Base-by-base conservation (phyloP, 768 basidiomycete species). In the Termitomyces titanicus region DNA sequence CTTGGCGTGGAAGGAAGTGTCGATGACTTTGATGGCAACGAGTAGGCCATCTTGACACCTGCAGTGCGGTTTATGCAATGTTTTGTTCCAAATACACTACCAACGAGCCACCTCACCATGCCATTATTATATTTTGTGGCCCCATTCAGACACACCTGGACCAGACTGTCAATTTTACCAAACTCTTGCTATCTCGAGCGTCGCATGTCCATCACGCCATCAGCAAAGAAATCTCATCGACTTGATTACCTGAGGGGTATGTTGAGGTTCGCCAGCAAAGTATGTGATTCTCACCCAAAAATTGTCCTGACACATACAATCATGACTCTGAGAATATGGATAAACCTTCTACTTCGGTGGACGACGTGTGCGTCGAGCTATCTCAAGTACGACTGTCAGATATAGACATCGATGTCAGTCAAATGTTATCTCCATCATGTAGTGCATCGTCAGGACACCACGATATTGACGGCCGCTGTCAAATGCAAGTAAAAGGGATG, bases 21-120 rank as follows among this genome's bases (percentile, higher is more conserved):
- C 13, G 63, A 62, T 22, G 56, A 58, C 17, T 29, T 44, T 34
- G 67, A 62, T 50, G 61, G 61, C 38, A 54, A 66, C 37, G 64
- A 68, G 38, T 65, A 61, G 59, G 31, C 43, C 20, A 49, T 49
- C 8, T 43, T 34, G 46, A 39, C 37, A 29, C 17, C 17, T 39
- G 25, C 25, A 13, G 18, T 42, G 18, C 18, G 38, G 17, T 20
- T 33, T 12, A 18, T 31, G 34, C 22, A 24, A 34, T 38, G 43
- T 44, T 8, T 20, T 18, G 4, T 42, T 24, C 31, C 29, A 39
- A 22, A 42, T 33, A 53, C 43, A 31, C n/a, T 42, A 2, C 13
- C 20, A n/a, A 34, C 7, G 22, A 9, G 24, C n/a, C 47, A 12
- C 33, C 38, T 53, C 45, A 29, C 18, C n/a, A 12, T 18, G 27